Conservation (phyloP, 1,284 basidiomycete species). For the Malassezia pachydermatis region DNA sequence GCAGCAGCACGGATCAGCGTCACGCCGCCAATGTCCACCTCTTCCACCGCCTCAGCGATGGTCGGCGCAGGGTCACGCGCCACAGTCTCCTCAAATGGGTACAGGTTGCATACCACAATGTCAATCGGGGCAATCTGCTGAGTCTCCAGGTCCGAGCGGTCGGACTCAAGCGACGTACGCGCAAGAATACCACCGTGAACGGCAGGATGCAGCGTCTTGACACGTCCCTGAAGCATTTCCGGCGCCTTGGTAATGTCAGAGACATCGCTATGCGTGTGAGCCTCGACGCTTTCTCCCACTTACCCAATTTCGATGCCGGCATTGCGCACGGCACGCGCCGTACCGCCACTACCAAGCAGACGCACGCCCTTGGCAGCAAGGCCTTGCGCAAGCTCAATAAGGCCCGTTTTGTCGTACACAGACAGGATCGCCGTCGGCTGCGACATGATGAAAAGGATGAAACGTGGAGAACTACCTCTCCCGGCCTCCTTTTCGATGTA, state of each 20-base stretch:
- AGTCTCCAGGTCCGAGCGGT: slow-evolving; percentile 36
- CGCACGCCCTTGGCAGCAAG: slow-evolving; percentile 72
- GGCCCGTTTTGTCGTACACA: slow-evolving; percentile 90
- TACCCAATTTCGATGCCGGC: slow-evolving; percentile 82
- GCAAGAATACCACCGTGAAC: slow-evolving; percentile 72
- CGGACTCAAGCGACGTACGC: slow-evolving; percentile 38
- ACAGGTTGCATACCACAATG: slow-evolving; percentile 76
- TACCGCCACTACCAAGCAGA: slow-evolving; percentile 88
- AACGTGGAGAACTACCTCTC: no score
- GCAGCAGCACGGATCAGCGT: slow-evolving; percentile 94
- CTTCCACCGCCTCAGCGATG: slow-evolving; percentile 84
- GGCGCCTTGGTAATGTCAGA: slow-evolving; percentile 95
- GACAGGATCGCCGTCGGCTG: slow-evolving; percentile 65
- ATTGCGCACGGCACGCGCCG: slow-evolving; percentile 92
- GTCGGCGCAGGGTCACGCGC: slow-evolving; percentile 71
- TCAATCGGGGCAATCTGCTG: slow-evolving; percentile 41
- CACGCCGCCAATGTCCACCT: slow-evolving; percentile 97
- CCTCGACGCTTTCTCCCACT: slow-evolving; percentile 50
- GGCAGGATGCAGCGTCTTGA: slow-evolving; percentile 97
- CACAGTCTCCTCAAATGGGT: slow-evolving; percentile 84
- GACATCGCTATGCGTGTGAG: slow-evolving; percentile 70
- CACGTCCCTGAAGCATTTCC: slow-evolving; percentile 97
- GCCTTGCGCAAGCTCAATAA: slow-evolving; percentile 77
- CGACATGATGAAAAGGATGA: slow-evolving; percentile 2
- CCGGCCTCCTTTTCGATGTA: neutral